A percentile compares a stretch with the other conserved stretches of the same genome.
These are phyloP conservation scores for Glonium stellatum DNA, from an alignment of 495 filamentous ascomycete genomes.

Conservation along the genomic window DNA sequence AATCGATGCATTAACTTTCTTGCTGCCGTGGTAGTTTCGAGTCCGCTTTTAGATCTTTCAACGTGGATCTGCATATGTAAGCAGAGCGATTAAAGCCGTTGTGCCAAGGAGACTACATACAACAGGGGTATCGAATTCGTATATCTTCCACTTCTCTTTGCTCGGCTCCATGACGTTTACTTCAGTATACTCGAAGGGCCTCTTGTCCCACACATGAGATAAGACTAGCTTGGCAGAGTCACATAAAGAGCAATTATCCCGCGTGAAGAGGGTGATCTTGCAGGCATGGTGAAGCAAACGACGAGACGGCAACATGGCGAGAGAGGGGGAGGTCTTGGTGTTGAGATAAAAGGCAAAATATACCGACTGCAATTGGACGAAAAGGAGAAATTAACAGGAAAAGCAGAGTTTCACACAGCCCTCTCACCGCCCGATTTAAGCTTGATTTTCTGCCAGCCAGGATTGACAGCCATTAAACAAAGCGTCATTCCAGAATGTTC, in stretches of 20 bases:
- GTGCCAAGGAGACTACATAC: slow-evolving; percentile 37
- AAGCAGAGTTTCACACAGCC: background rate
- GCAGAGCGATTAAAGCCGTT: background rate
- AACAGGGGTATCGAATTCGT: slow-evolving; percentile 88
- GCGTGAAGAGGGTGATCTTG: slow-evolving; percentile 77
- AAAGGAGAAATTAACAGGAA: background rate
- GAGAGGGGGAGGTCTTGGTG: background rate
- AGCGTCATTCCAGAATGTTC: background rate
- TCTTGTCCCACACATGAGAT: slow-evolving; percentile 58
- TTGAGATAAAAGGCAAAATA: background rate
- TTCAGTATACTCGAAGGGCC: slow-evolving; percentile 70
- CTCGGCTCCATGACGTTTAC: slow-evolving; percentile 66
- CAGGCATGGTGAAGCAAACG: slow-evolving; percentile 44
- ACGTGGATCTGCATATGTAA: slow-evolving; percentile 54
- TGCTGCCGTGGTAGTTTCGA: slow-evolving; percentile 50
- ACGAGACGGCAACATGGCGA: slow-evolving; percentile 20
- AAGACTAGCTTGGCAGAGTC: slow-evolving; percentile 65
- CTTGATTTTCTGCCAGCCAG: background rate
- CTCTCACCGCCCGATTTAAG: background rate
- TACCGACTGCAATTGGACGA: background rate
- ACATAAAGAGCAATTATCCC: slow-evolving; percentile 72
- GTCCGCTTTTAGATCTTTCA: slow-evolving; percentile 36
- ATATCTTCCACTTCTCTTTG: slow-evolving; percentile 66
- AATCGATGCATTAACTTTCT: slow-evolving; percentile 82
- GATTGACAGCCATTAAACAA: background rate